Conservation (phyloP, 202 grass and related monocot species). For the Sporobolus alterniflorus region DNA sequence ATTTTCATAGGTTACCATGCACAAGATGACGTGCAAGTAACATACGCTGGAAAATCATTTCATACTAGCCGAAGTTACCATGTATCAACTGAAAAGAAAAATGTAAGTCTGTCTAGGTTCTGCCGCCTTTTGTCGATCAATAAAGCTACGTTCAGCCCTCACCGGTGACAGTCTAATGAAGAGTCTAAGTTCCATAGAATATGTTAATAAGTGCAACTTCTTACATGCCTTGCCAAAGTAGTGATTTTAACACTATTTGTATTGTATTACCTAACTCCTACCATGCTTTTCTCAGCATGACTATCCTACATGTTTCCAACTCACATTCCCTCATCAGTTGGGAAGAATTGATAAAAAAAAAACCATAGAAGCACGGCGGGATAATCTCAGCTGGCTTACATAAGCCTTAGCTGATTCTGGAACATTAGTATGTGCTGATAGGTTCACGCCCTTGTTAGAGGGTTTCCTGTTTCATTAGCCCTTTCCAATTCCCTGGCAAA, state of each 20-base stretch:
- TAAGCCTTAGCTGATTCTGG: slow-evolving; percentile 1
- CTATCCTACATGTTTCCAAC: slow-evolving; percentile 18
- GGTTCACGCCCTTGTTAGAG: background rate
- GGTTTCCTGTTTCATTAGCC: background rate
- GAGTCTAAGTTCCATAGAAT: background rate
- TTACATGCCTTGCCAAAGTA: background rate
- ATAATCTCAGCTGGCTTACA: background rate
- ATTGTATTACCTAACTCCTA: slow-evolving; percentile 20
- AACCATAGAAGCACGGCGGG: background rate
- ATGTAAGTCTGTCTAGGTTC: too few relatives aligned
- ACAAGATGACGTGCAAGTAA: slow-evolving; percentile 84
- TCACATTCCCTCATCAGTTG: background rate
- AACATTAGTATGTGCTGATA: background rate
- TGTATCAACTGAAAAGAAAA: slow-evolving; percentile 66
- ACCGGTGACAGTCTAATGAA: background rate
- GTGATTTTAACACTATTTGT: background rate
- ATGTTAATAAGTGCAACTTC: background rate
- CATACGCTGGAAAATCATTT: slow-evolving; percentile 90
- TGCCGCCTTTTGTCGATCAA: too few relatives aligned
- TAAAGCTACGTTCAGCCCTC: too few relatives aligned
- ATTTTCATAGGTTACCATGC: slow-evolving; percentile 97
- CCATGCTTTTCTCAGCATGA: slow-evolving; percentile 25
- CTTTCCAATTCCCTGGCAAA: background rate
- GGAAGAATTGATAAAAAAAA: background rate
- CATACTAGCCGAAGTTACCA: slow-evolving; percentile 70